Evolutionary conservation across 1,284 basidiomycete genomes (phyloP), one percentile per base, ranked within the genome.

Genomic region (Schizophyllum commune): DNA sequence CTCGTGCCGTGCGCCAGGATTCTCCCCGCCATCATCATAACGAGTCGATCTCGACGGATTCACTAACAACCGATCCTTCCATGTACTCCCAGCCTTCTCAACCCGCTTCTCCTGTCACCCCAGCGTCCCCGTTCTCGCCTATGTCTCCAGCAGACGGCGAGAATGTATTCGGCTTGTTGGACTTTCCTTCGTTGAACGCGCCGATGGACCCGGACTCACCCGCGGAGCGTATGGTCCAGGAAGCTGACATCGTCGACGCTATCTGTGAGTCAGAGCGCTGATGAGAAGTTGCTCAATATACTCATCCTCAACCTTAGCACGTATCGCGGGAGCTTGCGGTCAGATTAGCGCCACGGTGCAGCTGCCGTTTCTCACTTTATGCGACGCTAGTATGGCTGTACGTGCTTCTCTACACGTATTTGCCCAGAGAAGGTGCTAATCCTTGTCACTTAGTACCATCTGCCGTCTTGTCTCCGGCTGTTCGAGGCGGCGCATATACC

Each of bases 381-480:
- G 84, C 65, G 87, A 89, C 68, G 85, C 85, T 1, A 72, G 77
- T 9, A 86, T 88, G 83, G 81, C 77, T 32, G 86, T 88, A 66
- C 61, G 83, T 78, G 61, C 55, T 59, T 34, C n/a, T n/a, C n/a
- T 58, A 33, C 19, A 15, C 39, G 56, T 19, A 32, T 55, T 22
- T 58, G 21, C 59, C 58, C 19, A 56, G 22, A 58, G 53, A 39
- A 55, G 60, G 64, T 9, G 60, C 57, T 63, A 20, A 56, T 57
- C 54, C 34, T 22, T 54, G 59, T 22, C 53, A 13, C 34, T 13
- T 39, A 89, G 87, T 89, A 88, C 66, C 85, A 88, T 68, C 75
- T 90, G 19, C 85, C 88, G 0, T 81, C 85, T 8, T 88, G 86
- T 68, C 73, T 90, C 68, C 81, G 88, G 21, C 76, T 90, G 55